Base-by-base conservation (phyloP, 2,329 filamentous ascomycete species). In the Pleoardoris graminearum region DNA sequence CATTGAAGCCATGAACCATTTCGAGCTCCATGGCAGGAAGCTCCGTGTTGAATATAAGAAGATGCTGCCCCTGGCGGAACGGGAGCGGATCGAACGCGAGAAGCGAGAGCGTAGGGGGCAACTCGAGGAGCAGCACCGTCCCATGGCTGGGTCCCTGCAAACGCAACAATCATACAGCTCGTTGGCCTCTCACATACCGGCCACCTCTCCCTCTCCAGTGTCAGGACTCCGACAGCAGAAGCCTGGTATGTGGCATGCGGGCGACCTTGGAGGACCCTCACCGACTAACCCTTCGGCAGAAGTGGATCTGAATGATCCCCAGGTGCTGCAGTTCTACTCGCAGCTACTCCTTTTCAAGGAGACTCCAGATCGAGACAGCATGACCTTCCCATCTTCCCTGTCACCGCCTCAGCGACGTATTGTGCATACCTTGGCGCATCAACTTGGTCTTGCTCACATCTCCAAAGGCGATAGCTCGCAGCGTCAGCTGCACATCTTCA, bases 11-110 rank as follows among this genome's bases (percentile, higher is more conserved):
- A 88, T 99, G 82, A 99, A 99, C 70, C 91, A 96, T 64, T 89
- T 97, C 74, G 94, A 97, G 68, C 84, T 99, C 7, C 91, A 96
- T 70, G 94, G 94, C 39, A 85, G 94, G 55, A 97, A 97, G 77
- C 79, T 99, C 61, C 84, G 94, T 43, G 94, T 99, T 22, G 94
- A 99, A 75, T 99, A 97, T 79, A 99, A 99, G 82, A 97, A 97
- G 79, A 97, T 99, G 94, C 83, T 99, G 4, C 94, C 94, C 0
- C 85, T 95, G 60, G 90, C 92, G 27, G 94, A 97, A 75, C 85
- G 94, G 47, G 94, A 99, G 75, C 85, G 94, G 35, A 97, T 99
- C 62, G 94, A 99, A 75, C 85, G 94, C 5, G 94, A 97, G 76
- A 99, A 97, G 84, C 85, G 94, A 52, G 93, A 97, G 77, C 89